Evolutionary conservation across 139 green algal genomes (phyloP), one percentile per base, ranked within the genome.

Genomic region (Dunaliella primolecta): DNA sequence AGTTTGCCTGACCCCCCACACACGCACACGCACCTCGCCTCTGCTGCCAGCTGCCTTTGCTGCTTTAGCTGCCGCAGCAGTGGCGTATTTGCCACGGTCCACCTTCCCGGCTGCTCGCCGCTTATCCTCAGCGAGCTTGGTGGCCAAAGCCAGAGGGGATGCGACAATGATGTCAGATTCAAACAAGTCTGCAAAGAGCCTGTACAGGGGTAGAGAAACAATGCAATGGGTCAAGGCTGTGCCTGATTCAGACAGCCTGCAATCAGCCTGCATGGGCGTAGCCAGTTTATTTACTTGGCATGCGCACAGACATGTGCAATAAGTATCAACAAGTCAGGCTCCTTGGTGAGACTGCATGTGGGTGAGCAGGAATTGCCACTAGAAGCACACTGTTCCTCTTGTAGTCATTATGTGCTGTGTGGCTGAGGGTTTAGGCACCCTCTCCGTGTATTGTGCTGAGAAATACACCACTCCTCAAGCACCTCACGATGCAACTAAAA

Each of bases 91-190:
- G n/a, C 75, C 55, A 24, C 33, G 33, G 35, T 1, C 78, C 46
- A 38, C n/a, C 76, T 85, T 74, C 7, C 74, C 78, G 36, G 27
- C 78, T 31, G 34, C 84, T 29, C 11, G 34, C 56, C 75, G 81
- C 57, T 34, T 33, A 37, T 86, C 92, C 36, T 95, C 93, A 1
- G 79, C 88, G 57, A 97, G 78, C 80, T 91, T 89, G 2, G 95
- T 98, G n/a, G 94, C 93, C 30, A 99, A 84, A 0, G 87, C 96
- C 2, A 99, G 88, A 0, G 97, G 97, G 1, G 94, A 98, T 0
- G 96, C 95, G 2, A 99, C 87, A 35, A 99, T 94, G 87, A 99
- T 94, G 93, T 99, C 97, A 1, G 89, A 90, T 32, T 95, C 56
- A 64, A 93, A 94, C 75, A 98, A 95, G 72, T 98, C 93, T 2